Base-by-base conservation (phyloP, 1,284 basidiomycete species). In the Kwoniella shivajii region DNA sequence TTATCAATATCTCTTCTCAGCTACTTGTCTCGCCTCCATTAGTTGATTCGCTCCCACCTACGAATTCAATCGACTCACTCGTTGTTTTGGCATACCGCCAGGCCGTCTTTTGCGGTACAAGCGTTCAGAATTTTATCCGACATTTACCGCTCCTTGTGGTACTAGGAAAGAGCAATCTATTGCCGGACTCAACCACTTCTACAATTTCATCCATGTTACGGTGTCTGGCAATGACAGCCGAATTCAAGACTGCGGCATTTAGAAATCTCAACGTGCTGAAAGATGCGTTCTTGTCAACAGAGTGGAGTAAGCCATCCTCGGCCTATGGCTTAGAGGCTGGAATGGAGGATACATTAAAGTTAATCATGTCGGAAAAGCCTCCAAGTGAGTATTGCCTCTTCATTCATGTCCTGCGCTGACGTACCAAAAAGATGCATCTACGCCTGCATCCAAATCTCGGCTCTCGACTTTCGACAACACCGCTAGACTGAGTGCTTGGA, bases 161-260 rank as follows among this genome's bases (percentile, higher is more conserved):
- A 1, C 53, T 77, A 5, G 59, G 65, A 14, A 61, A 63, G 27
- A 61, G 61, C 4, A 18, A 22, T 3, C 29, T 59, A 13, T 58
- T 71, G 1, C 58, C 67, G 2, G 61, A 68, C 26, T 48, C 57
- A 47, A 66, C 63, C 9, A 57, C 63, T 16, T 57, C 39, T 3
- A 61, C 65, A 41, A 68, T 71, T 34, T 44, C 56, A 11, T 49
- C 49, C 22, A 60, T 73, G 13, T 56, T 75, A 27, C 60, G 61
- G 11, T 61, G 63, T 30, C 57, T 77, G 2, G 68, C 70, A 0
- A 61, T 54, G 37, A 67, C 73, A 6, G 69, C 74, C 13, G 70
- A 72, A 44, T 77, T 76, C 67, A 75, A 75, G 58, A 74, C 71
- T 3, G 75, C 73, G 0, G 75, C 75, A 2, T 77, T 77, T 58